Evolutionary conservation across 345 rosid species (phyloP).

Genomic region (Aquilaria malaccensis): DNA sequence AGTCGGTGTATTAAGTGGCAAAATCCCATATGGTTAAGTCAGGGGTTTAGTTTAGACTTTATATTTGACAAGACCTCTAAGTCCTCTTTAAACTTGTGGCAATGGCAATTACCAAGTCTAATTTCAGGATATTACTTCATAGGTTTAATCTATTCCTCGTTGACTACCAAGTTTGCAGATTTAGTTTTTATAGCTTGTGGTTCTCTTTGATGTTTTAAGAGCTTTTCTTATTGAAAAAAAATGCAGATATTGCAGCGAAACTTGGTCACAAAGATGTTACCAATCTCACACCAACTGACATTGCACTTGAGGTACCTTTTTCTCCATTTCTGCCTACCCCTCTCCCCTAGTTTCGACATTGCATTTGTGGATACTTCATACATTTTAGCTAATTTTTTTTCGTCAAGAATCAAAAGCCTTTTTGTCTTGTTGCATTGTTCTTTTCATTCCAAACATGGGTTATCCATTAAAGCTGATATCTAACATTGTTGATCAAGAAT

Average conservation of each 20-base stretch:
- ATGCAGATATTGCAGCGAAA: conserved; percentile 73
- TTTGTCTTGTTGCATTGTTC: conserved; percentile 15
- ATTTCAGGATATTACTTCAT: background rate
- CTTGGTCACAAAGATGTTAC: conserved; percentile 59
- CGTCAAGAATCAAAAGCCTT: too few relatives aligned
- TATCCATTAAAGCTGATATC: background rate
- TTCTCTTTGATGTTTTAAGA: background rate
- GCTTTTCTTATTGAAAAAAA: background rate
- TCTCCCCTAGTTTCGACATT: conserved; percentile 10
- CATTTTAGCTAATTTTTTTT: too few relatives aligned
- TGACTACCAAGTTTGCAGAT: background rate
- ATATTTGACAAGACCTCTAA: background rate
- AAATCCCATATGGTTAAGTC: too few relatives aligned
- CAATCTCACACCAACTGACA: conserved; percentile 53
- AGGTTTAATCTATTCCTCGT: background rate
- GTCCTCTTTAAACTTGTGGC: background rate
- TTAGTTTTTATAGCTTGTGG: background rate
- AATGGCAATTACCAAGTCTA: background rate
- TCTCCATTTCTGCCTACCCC: conserved; percentile 7
- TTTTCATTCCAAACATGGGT: background rate
- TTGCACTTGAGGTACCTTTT: conserved; percentile 68
- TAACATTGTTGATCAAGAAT: background rate
- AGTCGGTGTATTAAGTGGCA: too few relatives aligned
- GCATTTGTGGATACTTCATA: background rate
- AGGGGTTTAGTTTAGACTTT: too few relatives aligned